Evolutionary conservation across 257 asterid species (phyloP).

Genomic region (Jaltomata sinuosa): DNA sequence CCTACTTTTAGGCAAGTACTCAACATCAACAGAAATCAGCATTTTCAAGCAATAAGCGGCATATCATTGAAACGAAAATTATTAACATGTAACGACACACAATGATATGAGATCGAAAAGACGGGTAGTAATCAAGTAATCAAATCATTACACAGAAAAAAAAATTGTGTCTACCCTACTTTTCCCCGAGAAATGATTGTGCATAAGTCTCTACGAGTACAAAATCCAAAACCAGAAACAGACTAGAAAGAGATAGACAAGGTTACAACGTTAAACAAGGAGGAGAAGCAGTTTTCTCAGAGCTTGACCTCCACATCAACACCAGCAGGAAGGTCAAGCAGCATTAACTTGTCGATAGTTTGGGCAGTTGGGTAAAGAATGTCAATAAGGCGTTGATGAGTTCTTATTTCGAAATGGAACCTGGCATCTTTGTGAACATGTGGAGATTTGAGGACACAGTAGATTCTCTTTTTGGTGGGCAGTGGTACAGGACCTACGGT

Average conservation of each 20-base stretch:
- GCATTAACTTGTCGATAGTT: slow-evolving; percentile 94
- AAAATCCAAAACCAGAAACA: background rate
- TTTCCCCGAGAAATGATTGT: background rate
- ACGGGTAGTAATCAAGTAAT: background rate
- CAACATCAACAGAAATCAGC: background rate
- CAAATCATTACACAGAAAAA: background rate
- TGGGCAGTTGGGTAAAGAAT: slow-evolving; percentile 94
- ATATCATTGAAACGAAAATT: background rate
- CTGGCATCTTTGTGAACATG: slow-evolving; percentile 97
- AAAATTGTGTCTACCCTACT: background rate
- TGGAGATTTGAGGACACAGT: slow-evolving; percentile 93
- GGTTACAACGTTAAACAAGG: background rate
- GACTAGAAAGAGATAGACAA: background rate
- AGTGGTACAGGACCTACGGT: slow-evolving; percentile 94
- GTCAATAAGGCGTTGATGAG: slow-evolving; percentile 93
- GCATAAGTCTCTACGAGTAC: background rate
- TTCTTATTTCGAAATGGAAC: slow-evolving; percentile 90
- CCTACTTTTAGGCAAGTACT: background rate
- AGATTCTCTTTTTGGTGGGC: slow-evolving; percentile 75
- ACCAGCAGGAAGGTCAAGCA: slow-evolving; percentile 92
- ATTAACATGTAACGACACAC: background rate
- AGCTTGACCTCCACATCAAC: slow-evolving; percentile 99
- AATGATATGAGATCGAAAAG: background rate
- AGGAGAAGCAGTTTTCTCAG: slow-evolving; percentile 12
- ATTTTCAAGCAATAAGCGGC: background rate